Base-by-base conservation (phyloP, 2,329 filamentous ascomycete genomes). In the Corynespora cassiicola region DNA sequence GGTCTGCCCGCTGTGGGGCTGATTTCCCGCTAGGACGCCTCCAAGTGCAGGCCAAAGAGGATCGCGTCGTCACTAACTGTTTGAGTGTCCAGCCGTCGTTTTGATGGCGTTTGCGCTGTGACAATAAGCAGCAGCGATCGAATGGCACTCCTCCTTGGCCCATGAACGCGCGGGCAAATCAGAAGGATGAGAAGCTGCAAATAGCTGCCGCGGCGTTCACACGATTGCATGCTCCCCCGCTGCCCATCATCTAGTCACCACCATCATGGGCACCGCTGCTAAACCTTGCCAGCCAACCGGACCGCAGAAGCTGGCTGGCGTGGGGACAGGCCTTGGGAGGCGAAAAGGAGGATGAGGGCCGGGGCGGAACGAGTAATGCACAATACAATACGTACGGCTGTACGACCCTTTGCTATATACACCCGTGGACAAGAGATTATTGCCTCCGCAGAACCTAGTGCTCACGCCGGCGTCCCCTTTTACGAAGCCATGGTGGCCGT, bases 31-130 rank as follows among this genome's bases (percentile, higher is more conserved):
- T 47, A 56, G 36, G 38, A 41, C 50, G 55, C 56, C 45, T 49
- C 35, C 37, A 46, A 38, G 35, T 31, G 38, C 36, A 52, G 45
- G 45, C 50, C 42, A 47, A 29, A n/a, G 31, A 54, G 50, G 45
- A 56, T 56, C 45, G 56, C 52, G 48, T 46, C 31, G 35, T 50
- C 47, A 47, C 57, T 61, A 62, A 50, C 33, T 38, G 28, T 36
- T 48, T 40, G 45, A 39, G 44, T 44, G 49, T 36, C 45, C 49
- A 50, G 53, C 54, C 55, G 45, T 56, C 48, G 52, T 43, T 50
- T 51, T 36, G 47, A 61, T 60, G 48, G 57, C 54, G 56, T 61
- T 54, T 50, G 38, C 44, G 53, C 54, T 51, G 47, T 58, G 45
- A 58, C 45, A 51, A 47, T 56, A 50, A 58, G 49, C 52, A 54